A percentile compares a stretch with the other conserved stretches of the same genome.
Evolutionary conservation across 2,329 filamentous ascomycete genomes (phyloP).

Genomic region (Aspergillus fijiensis): DNA sequence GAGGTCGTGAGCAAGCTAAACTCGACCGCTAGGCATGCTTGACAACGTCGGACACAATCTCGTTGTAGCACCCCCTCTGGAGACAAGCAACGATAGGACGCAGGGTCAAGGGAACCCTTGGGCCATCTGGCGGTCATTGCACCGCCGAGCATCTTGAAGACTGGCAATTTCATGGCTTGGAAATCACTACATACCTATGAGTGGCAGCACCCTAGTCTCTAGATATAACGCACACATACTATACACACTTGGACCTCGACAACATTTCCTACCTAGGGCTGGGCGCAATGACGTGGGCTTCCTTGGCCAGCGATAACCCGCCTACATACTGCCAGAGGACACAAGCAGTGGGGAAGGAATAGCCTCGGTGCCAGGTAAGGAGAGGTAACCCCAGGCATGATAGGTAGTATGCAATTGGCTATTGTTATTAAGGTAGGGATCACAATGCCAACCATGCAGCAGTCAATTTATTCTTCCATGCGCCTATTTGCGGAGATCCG

Average conservation of each 20-base stretch:
- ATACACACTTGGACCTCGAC: not conserved
- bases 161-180: not conserved
- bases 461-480: not conserved
- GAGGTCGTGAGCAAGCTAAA: slow-evolving; percentile 9
- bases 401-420: not conserved
- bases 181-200: not conserved
- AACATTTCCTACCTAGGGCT: not conserved
- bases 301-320: not conserved
- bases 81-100: slow-evolving; percentile 15
- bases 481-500: slow-evolving; percentile 5
- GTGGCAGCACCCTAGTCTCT: too few relatives aligned
- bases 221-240: not conserved
- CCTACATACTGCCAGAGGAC: not conserved
- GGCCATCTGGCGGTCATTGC: slow-evolving; percentile 11
- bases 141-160: slow-evolving; percentile 1
- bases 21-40: not conserved
- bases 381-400: not conserved
- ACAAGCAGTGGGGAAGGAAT: not conserved
- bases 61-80: slow-evolving; percentile 2
- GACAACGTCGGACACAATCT: not conserved
- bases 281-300: not conserved
- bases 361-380: not conserved
- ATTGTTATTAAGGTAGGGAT: not conserved
- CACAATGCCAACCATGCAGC: not conserved
- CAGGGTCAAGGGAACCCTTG: slow-evolving; percentile 7